Percentiles rank a stretch among this genome's conserved stretches.
Conservation (phyloP, 768 basidiomycete species). For the Hemileccinum rubropunctum region DNA sequence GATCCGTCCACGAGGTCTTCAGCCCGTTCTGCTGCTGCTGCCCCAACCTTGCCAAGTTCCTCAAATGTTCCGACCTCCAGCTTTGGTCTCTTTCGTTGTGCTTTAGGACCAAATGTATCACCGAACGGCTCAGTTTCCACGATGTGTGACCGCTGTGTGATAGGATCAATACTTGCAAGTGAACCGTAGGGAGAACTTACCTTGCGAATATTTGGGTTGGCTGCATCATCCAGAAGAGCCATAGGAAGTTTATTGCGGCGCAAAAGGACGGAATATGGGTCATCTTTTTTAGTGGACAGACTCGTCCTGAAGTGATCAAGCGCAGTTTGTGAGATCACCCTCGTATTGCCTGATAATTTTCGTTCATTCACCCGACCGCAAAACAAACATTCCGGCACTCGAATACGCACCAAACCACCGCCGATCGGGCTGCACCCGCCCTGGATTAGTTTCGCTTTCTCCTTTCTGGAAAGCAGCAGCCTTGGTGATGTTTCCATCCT, state of each 20-base stretch:
- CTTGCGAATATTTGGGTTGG: constrained; percentile 77
- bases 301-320: constrained; percentile 95
- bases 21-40: constrained; percentile 51
- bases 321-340: constrained; percentile 95
- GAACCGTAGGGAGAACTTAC: constrained; percentile 33
- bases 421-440: constrained; percentile 91
- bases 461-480: constrained; percentile 95
- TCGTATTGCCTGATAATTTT: constrained; percentile 76
- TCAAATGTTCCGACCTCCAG: constrained; percentile 90
- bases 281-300: constrained; percentile 78
- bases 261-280: constrained; percentile 94
- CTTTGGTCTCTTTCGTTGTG: constrained; percentile 86
- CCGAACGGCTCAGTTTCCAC: constrained; percentile 94
- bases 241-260: constrained; percentile 96
- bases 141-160: constrained; percentile 78
- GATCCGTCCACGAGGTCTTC: constrained; percentile 37
- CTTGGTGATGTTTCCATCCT: constrained; percentile 87
- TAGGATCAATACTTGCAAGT: background rate
- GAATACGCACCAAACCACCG: constrained; percentile 88
- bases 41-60: constrained; percentile 72
- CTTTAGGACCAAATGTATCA: constrained; percentile 95
- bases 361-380: background rate
- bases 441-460: constrained; percentile 83
- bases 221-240: constrained; percentile 89
- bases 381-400: background rate